Conservation (phyloP, 2,329 filamentous ascomycete species). For the Colletotrichum sidae region DNA sequence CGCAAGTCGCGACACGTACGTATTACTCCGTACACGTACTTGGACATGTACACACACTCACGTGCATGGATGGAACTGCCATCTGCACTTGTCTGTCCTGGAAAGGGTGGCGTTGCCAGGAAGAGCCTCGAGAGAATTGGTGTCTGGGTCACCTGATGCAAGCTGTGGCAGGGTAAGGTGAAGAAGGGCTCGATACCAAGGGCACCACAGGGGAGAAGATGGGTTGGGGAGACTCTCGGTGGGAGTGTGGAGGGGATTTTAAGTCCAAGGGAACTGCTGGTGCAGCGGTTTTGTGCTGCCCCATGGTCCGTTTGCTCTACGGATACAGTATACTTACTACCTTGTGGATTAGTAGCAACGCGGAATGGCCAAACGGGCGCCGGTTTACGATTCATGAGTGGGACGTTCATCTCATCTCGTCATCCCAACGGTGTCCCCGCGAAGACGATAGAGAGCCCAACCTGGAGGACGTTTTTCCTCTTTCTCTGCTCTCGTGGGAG, state of each 20-base stretch:
- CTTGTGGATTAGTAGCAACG: background rate
- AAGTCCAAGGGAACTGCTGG: constrained; percentile 13
- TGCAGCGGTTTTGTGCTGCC: background rate
- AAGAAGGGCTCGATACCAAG: constrained; percentile 14
- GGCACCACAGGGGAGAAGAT: background rate
- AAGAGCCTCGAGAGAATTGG: constrained; percentile 15
- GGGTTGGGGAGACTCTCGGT: background rate
- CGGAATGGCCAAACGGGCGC: constrained; percentile 5
- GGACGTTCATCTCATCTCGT: constrained; percentile 31
- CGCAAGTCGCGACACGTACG: background rate
- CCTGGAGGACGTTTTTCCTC: background rate
- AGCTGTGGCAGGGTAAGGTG: constrained; percentile 28
- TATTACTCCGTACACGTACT: background rate
- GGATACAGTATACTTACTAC: background rate
- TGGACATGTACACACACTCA: too few species aligned
- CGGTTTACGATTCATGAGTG: constrained; percentile 29
- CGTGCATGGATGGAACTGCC: too few species aligned
- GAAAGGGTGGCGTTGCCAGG: constrained; percentile 17
- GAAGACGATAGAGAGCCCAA: constrained; percentile 20
- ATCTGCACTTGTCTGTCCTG: background rate
- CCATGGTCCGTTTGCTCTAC: background rate
- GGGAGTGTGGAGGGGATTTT: background rate
- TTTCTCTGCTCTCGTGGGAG: background rate
- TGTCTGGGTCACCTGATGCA: constrained; percentile 22
- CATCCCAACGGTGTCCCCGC: constrained; percentile 34